Base-by-base conservation (phyloP, 768 basidiomycete species). In the Cyclocybe cylindracea region DNA sequence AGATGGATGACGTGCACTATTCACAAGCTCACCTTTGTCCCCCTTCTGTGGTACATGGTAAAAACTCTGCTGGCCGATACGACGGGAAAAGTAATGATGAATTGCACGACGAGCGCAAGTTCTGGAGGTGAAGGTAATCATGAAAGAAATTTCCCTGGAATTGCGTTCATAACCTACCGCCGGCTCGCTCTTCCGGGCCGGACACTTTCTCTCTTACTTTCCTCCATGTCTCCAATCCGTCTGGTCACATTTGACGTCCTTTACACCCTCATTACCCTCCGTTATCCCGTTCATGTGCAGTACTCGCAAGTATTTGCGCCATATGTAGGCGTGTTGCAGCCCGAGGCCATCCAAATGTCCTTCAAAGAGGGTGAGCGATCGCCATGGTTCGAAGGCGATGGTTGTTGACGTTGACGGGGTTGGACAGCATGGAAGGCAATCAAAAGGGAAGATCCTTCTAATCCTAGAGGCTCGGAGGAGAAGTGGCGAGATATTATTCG, bases 401-500 rank as follows among this genome's bases (percentile, higher is more conserved):
- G 46, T 31, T 29, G 46, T 44, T 48, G n/a, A 39, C 16, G 32
- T 31, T 48, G 36, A 24, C 5, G 24, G 24, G 24, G 10, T 13
- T 42, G 29, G 46, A 9, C 47, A 78, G 79, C 79, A 3, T 62
- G 80, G 39, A 70, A 66, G 47, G 58, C 65, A 29, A 63, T 85
- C 14, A 86, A 90, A 63, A 70, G 56, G 11, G 80, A 84, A 53
- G 74, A 77, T 40, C 87, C 89, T 1, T 78, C 71, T 0, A 91
- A 90, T 62, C 63, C 67, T 43, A 66, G 73, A 11, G 85, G 85
- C 43, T 75, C 77, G 42, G 65, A 77, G 32, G 66, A 61, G 2
- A 92, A 89, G 89, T 93, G 91, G 91, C 66, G 72, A n/a, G 84
- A 89, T 55, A 89, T 93, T 36, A 85, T 93, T 54, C 74, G 73